Evolutionary conservation across 2,329 filamentous ascomycete species (phyloP), one percentile per base, ranked within the genome.

Genomic region (Ceratocystis smalleyi): DNA sequence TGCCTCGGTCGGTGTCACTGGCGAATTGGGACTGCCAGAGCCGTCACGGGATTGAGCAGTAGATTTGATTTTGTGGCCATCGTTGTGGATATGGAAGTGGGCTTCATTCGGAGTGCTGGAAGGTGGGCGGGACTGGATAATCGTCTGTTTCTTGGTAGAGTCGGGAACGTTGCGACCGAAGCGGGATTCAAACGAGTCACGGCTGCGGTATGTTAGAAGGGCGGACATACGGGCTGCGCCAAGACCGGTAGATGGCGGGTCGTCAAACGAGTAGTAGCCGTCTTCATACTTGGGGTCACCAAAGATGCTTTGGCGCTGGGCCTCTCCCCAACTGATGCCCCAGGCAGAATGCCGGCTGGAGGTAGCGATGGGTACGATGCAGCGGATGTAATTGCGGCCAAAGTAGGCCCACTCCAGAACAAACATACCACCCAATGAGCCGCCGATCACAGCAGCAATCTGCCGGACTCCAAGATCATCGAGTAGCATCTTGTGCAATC

Each of bases 201-300:
- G 88, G 73, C 91, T 96, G 69, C 94, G 85, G 76, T 99, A 99
- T 5, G 94, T 99, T 70, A 99, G 79, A 45, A 99, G 82, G 1
- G 94, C 94, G 65, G 91, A 90, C 94, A 99, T 99, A 71, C 94
- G 90, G 30, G 94, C 94, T 6, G 94, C 94, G 12, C 91, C 91
- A 1, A 99, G 82, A 0, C 94, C 94, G 0, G 91, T 87, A 0
- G 85, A 79, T 0, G 94, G 94, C 43, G 91, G 91, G 69, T 97
- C 90, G 40, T 88, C 81, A 70, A 94, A 95, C 0, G 84, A 71
- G 73, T 97, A 99, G 76, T 96, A 97, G 55, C 94, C 94, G 71
- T 97, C 91, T 67, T 96, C 91, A 74, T 99, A 99, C 77, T 96
- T 97, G 40, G 94, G 94, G 73, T 99, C 94, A 47, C 90, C 91